Evolutionary conservation across 2,329 filamentous ascomycete genomes (phyloP), one percentile per base, ranked within the genome.

Genomic region (Alternaria novae-zelandiae): DNA sequence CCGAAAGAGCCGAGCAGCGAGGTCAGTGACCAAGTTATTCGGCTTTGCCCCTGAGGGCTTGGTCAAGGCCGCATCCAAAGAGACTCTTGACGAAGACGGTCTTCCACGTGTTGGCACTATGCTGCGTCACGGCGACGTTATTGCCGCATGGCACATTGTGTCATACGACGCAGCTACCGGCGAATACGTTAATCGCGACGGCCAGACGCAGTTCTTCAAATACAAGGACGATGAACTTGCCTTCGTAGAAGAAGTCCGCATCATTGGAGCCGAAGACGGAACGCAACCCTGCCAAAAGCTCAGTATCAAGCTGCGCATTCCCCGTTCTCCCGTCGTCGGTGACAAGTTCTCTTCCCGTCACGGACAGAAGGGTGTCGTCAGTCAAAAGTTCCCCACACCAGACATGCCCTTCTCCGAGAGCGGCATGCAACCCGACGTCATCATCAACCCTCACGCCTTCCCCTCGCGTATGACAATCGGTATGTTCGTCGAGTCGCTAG

Each of bases 361-460:
- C 85, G 96, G 96, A 65, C 96, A 99, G 80, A 99, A 99, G 83
- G 96, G 96, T 89, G 96, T 98, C 54, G 90, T 88, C 75, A 97
- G 94, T 17, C 95, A 98, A 79, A 96, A 97, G 79, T 99, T 96
- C 94, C 96, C 94, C 0, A 88, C 90, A 3, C 85, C 92, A 63
- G 94, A 98, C 79, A 96, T 99, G 92, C 96, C 96, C 4, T 99
- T 98, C 82, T 94, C 93, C 3, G 96, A 99, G 83, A 92, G 91
- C 6, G 96, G 96, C 57, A 98, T 99, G 65, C 94, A 97, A 77
- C 96, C 96, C 10, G 96, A 99, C 81, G 87, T 97, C 74, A 99
- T 99, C 82, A 99, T 99, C 86, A 99, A 99, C 83, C 96, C 96
- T 44, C 96, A 99, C 86, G 96, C 96, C 77, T 99, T 99, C 87